Evolutionary conservation across 192 early-diverging fungal genomes (phyloP), one percentile per base, ranked within the genome.

Genomic region (Borealophlyctis nickersoniae): DNA sequence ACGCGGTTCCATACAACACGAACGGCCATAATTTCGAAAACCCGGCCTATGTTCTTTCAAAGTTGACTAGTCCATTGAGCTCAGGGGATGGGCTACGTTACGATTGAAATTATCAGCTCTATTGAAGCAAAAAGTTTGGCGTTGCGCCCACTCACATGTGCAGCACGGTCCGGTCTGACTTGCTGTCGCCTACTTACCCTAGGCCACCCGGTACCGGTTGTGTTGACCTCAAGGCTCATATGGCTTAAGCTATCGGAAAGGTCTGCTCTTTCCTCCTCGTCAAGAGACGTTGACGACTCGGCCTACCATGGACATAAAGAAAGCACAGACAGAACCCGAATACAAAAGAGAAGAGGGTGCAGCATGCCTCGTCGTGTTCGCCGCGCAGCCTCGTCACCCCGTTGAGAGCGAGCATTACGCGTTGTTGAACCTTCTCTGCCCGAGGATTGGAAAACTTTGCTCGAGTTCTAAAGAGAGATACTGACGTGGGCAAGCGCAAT

Each of bases 211-310:
- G 88, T 90, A 27, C 89, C 89, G 0, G 88, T 88, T 0, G 89
- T 90, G 72, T 90, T 89, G n/a, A 90, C 89, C 58, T 91, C 89
- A 71, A 91, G 62, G 35, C 77, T 81, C 74, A 89, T 54, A 36
- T 90, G 81, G 57, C 80, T 83, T 72, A 90, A 75, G 58, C 78
- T 83, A 60, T 90, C 89, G 31, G 70, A 60, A 23, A 77, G 72
- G 9, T 53, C 52, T 23, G 52, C 14, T 2, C 50, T 3, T 24
- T 63, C 61, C 3, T 63, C 61, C 14, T 34, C 34, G 11, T 35
- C 55, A 23, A 36, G 36, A 16, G 69, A 69, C 22, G 13, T 54
- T 7, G 50, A 32, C n/a, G 54, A 58, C 23, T 32, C 22, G 24
- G 35, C 55, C 52, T 65, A 59, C 22, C n/a, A 56, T 36, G 7